A percentile compares a stretch with the other conserved stretches of the same genome.
Evolutionary conservation across 108 stramenopile species (phyloP).

Genomic region (Skeletonema tropicum): DNA sequence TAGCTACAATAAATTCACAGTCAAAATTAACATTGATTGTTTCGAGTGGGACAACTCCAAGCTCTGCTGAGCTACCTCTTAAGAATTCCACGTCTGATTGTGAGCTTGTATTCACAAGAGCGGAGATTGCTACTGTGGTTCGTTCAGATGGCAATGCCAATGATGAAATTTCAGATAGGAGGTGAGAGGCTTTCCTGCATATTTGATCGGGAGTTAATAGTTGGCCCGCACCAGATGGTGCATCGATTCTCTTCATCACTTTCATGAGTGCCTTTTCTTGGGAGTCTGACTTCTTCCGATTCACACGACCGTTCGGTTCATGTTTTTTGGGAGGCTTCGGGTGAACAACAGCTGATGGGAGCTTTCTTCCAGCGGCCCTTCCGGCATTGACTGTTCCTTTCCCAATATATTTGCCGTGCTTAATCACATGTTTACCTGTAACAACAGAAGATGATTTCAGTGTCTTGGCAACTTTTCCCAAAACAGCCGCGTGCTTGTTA

Average conservation of each 20-base stretch:
- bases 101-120: constrained; percentile 52
- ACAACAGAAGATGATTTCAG: constrained; percentile 52
- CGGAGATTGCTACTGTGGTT: constrained; percentile 41
- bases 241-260: constrained; percentile 56
- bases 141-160: constrained; percentile 36
- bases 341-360: constrained; percentile 36
- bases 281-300: constrained; percentile 6
- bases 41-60: constrained; percentile 63
- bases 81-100: constrained; percentile 79
- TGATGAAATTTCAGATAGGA: constrained; percentile 65
- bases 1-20: constrained; percentile 70
- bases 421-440: constrained; percentile 59
- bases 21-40: constrained; percentile 44
- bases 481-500: constrained; percentile 30
- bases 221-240: constrained; percentile 56
- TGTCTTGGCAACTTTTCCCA: constrained; percentile 56
- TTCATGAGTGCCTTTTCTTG: constrained; percentile 47
- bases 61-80: constrained; percentile 65
- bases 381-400: constrained; percentile 65
- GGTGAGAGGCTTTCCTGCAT: constrained; percentile 68
- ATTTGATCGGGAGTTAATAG: constrained; percentile 73
- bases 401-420: constrained; percentile 55
- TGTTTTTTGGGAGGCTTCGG: constrained; percentile 44
- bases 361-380: constrained; percentile 39
- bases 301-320: constrained; percentile 29